These are phyloP conservation scores for Onygenales sp. DNA, from an alignment of 2,329 filamentous ascomycete genomes.

Conservation along the genomic window DNA sequence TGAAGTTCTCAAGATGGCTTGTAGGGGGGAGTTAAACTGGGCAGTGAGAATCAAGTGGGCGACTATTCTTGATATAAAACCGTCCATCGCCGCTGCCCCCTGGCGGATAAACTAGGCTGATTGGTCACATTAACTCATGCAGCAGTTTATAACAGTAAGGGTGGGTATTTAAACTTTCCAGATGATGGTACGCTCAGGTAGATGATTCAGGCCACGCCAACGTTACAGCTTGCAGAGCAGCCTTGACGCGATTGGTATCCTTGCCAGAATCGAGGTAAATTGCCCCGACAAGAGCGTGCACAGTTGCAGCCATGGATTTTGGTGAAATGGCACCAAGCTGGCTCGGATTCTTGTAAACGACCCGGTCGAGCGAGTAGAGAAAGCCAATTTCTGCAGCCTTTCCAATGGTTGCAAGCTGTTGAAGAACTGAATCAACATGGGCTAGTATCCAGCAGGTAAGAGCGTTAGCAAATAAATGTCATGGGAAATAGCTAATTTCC, in stretches of 20 bases:
- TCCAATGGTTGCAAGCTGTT: slow-evolving; percentile 4
- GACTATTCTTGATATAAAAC: too few relatives aligned
- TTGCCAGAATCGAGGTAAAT: slow-evolving; percentile 19
- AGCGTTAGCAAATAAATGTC: background rate
- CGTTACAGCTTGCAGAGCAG: slow-evolving; percentile 6
- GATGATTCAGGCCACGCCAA: slow-evolving; percentile 7
- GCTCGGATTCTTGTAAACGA: slow-evolving; percentile 10
- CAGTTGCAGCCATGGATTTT: slow-evolving; percentile 19
- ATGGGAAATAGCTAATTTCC: too few relatives aligned
- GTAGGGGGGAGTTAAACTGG: too few relatives aligned
- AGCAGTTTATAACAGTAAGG: too few relatives aligned
- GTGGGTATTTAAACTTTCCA: too few relatives aligned
- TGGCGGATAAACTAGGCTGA: too few relatives aligned
- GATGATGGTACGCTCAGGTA: too few relatives aligned
- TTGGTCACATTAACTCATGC: too few relatives aligned
- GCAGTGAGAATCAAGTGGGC: too few relatives aligned
- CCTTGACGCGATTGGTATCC: slow-evolving; percentile 3
- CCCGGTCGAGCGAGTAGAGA: slow-evolving; percentile 3
- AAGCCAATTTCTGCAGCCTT: slow-evolving; percentile 10
- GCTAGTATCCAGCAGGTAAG: background rate
- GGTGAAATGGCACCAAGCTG: slow-evolving; percentile 12
- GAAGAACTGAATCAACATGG: background rate
- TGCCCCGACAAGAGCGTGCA: slow-evolving; percentile 27
- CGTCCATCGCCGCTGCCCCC: too few relatives aligned
- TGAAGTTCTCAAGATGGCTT: too few relatives aligned